Evolutionary conservation across 1,284 basidiomycete genomes (phyloP), one percentile per base, ranked within the genome.

Genomic region (Rhodotorula sp.): DNA sequence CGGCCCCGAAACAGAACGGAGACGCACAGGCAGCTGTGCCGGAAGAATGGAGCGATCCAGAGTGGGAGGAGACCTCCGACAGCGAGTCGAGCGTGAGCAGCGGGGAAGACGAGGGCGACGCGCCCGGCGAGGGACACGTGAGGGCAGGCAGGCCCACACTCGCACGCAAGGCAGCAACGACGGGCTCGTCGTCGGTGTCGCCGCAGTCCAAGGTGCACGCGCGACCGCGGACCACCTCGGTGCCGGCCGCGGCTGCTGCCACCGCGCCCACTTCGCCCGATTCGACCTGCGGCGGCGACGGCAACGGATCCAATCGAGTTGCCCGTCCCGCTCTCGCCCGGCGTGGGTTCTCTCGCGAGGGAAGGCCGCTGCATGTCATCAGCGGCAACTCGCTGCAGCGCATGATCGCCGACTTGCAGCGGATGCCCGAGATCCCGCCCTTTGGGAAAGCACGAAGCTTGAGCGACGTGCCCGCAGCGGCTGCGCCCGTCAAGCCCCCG

Each of bases 361-460:
- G 71, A 42, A 62, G 65, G 22, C 53, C 64, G 20, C 30, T 67
- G 8, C 37, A 67, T 8, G 67, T 68, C 20, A 73, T 75, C 62
- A 75, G 59, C 44, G 74, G 74, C 48, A 68, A 64, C 3, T 70
- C 68, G 26, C 60, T 75, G 17, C 74, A 75, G 66, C 69, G 72
- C 24, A 71, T 75, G 44, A 70, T 75, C 46, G 66, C 73, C 22
- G 73, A 71, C 15, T 26, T 72, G 24, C 64, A 66, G 30, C 53
- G 66, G 24, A 54, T 73, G 15, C 74, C 74, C 3, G 60, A 70
- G 4, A 67, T 73, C 44, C 44, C 67, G 5, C 49, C 44, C 6
- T 67, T 62, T 2, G 60, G 49, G 37, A 64, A 65, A 53, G 69
- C 74, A 6, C 62, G 66, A 3, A 73, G 72, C 48, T 49, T 66